Conservation (phyloP, 2,329 filamentous ascomycete genomes). For the Scedosporium minutisporum region DNA sequence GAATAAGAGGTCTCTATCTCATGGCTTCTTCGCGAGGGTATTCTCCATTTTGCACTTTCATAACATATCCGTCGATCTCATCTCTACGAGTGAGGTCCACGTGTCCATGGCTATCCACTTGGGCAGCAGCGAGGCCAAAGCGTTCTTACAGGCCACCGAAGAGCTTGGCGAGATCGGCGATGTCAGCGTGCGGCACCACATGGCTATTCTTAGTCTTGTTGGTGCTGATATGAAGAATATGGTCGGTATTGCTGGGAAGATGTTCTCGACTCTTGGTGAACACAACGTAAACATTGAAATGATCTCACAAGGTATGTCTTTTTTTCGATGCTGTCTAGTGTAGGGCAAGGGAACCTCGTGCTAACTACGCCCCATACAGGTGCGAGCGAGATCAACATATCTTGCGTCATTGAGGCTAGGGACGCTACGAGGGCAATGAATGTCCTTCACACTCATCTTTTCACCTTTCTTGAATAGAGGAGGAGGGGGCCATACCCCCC, state of each 20-base stretch:
- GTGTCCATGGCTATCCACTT: constrained; percentile 95
- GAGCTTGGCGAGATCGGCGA: constrained; percentile 76
- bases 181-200: constrained; percentile 79
- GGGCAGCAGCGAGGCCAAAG: constrained; percentile 52
- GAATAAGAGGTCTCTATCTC: constrained; percentile 90
- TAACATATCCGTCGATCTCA: constrained; percentile 86
- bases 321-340: background rate
- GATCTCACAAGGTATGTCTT: constrained; percentile 77
- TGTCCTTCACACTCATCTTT: constrained; percentile 90
- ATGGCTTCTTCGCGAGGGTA: constrained; percentile 90
- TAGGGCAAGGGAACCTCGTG: background rate
- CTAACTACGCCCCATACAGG: constrained; percentile 38
- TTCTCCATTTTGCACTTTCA: constrained; percentile 84
- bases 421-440: constrained; percentile 92
- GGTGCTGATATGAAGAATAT: constrained; percentile 97
- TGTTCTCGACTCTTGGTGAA: constrained; percentile 91
- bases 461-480: constrained; percentile 76
- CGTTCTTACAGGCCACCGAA: constrained; percentile 57
- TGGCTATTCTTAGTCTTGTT: constrained; percentile 93
- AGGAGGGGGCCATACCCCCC: background rate
- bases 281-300: constrained; percentile 97
- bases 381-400: constrained; percentile 98
- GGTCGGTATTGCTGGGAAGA: constrained; percentile 82
- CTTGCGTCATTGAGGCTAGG: constrained; percentile 85
- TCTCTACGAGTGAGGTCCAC: constrained; percentile 93